Evolutionary conservation across 352 stramenopile species (phyloP), one percentile per base, ranked within the genome.

Genomic region (Salisapilia sapeloensis): DNA sequence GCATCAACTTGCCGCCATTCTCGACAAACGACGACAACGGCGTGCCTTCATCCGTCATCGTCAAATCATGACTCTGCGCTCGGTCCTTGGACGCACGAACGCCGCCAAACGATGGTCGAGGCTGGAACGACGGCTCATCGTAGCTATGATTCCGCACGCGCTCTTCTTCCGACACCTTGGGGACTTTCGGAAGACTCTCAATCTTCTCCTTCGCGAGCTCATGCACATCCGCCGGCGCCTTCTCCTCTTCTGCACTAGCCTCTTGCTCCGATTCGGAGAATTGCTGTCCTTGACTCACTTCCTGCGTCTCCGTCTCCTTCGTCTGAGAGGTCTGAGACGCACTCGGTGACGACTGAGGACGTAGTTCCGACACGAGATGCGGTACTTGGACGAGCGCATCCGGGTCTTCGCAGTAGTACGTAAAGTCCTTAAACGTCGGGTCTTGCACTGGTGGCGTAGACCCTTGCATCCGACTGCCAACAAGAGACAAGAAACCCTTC

Each of bases 341-440:
- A 29, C n/a, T 20, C 23, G 65, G 53, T 9, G 61, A 60, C 6
- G 48, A 46, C 1, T 56, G 43, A 13, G 67, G 71, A 16, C 70
- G 71, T 12, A 91, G 35, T 39, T 91, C 76, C 9, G 74, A 76
- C 6, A 87, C 76, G 14, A 91, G 42, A 26, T 86, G 66, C 0
- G 55, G 74, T 11, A 87, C 76, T 37, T 84, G 71, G 12, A 91
- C 76, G 6, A 91, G 62, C 16, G 72, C 55, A 33, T 91, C 75
- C 0, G 76, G 76, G 40, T 91, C 69, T 65, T 91, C 71, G 26
- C 76, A 91, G 19, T 79, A 91, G 50, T 91, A 91, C 2, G 76
- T 91, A 21, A 91, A 91, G 36, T 91, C 76, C 52, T 91, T 91
- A 29, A 91, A 91, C 2, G 76, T 89, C 5, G 76, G 76, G 27